Evolutionary conservation across 106 monocot species (phyloP).

Genomic region (Acorus gramineus): DNA sequence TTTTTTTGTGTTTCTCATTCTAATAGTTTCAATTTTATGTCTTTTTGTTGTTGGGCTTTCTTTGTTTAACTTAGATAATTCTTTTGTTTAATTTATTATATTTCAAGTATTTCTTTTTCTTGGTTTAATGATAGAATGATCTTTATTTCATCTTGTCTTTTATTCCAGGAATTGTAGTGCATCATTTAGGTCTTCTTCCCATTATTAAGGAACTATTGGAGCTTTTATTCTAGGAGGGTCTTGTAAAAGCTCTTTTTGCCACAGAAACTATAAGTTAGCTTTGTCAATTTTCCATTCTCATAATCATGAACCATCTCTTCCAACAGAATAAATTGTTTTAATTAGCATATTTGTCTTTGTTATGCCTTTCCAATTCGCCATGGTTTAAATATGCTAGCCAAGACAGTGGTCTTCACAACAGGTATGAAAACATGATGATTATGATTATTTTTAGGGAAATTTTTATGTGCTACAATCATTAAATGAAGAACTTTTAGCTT

Average conservation of each 20-base stretch:
- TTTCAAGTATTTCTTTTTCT: too few relatives aligned
- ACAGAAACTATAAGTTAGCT: constrained; percentile 90
- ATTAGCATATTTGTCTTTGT: background rate
- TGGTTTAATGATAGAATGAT: too few relatives aligned
- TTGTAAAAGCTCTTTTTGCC: constrained; percentile 99
- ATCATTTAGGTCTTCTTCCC: constrained; percentile 96
- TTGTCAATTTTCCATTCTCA: background rate
- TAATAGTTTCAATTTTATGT: too few relatives aligned
- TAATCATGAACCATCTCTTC: background rate
- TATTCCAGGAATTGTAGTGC: constrained; percentile 96
- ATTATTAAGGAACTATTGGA: constrained; percentile 97
- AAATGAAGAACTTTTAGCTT: too few relatives aligned
- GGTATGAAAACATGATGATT: too few relatives aligned
- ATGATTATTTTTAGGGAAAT: too few relatives aligned
- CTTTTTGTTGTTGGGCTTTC: too few relatives aligned
- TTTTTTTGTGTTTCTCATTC: too few relatives aligned
- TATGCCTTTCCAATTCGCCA: constrained; percentile 67
- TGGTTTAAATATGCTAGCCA: constrained; percentile 99
- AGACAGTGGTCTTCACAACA: constrained; percentile 94
- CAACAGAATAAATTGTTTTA: background rate
- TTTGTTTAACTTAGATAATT: too few relatives aligned
- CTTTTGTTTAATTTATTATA: too few relatives aligned
- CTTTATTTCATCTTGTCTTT: too few relatives aligned
- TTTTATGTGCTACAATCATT: too few relatives aligned
- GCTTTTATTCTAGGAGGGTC: constrained; percentile 97